Percentiles rank a stretch among this genome's conserved stretches.
phyloP scores from a whole-genome alignment of 805 yeast genomes.

The Suhomyces emberorum region DNA sequence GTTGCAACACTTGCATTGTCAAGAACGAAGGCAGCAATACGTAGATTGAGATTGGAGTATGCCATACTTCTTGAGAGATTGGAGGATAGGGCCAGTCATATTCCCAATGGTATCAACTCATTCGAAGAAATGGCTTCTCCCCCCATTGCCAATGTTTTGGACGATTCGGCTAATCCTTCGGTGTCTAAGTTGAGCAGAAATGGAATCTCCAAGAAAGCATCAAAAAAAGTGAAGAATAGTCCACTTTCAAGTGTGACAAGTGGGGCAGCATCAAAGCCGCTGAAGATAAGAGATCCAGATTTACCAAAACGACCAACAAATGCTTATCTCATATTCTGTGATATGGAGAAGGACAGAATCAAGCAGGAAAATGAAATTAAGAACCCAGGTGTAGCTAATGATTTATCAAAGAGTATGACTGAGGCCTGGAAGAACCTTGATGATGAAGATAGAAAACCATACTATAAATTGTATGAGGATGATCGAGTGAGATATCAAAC shows the following conservation, averaged over 20 bases:
- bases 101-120: conserved; percentile 24
- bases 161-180: conserved; percentile 24
- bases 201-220: conserved; percentile 16
- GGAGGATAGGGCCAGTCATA: conserved; percentile 49
- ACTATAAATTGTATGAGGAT: conserved; percentile 69
- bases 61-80: conserved; percentile 75
- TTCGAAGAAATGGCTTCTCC: conserved; percentile 40
- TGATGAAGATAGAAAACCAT: conserved; percentile 69
- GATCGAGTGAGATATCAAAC: conserved; percentile 72
- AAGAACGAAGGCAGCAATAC: conserved; percentile 70
- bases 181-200: conserved; percentile 15
- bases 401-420: conserved; percentile 73
- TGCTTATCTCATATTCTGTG: conserved; percentile 86
- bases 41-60: conserved; percentile 79
- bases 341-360: conserved; percentile 73
- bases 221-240: conserved; percentile 17
- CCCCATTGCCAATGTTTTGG: conserved; percentile 35
- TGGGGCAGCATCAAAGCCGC: conserved; percentile 19
- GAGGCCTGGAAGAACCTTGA: conserved; percentile 81
- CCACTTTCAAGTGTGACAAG: conserved; percentile 23
- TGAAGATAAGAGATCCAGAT: conserved; percentile 68
- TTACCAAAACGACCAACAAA: conserved; percentile 88
- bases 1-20: conserved; percentile 70
- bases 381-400: conserved; percentile 49
- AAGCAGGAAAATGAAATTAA: conserved; percentile 53